Evolutionary conservation across 2,329 filamentous ascomycete species (phyloP).

Genomic region (Aspergillus terreus): DNA sequence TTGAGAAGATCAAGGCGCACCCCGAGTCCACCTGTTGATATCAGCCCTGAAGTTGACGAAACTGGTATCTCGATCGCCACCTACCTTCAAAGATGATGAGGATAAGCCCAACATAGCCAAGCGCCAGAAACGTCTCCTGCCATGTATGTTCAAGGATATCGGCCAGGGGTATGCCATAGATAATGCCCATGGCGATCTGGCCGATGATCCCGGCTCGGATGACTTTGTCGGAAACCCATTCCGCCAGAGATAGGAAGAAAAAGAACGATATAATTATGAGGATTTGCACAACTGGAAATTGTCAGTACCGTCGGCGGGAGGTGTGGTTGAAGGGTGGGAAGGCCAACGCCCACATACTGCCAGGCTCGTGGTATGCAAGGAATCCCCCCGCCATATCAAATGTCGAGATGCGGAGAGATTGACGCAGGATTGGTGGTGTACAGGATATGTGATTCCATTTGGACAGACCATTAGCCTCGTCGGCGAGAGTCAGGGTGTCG

Average conservation of each 20-base stretch:
- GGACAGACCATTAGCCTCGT: too few relatives aligned
- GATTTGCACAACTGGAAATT: conserved; percentile 34
- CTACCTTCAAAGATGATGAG: conserved; percentile 48
- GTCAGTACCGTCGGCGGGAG: background rate
- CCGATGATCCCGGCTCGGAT: conserved; percentile 47
- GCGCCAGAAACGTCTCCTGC: conserved; percentile 45
- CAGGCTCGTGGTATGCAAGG: conserved; percentile 39
- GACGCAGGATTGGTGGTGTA: too few relatives aligned
- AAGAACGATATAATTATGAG: conserved; percentile 46
- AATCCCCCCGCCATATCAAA: conserved; percentile 22
- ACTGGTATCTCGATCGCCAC: background rate
- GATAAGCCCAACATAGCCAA: conserved; percentile 49
- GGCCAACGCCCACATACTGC: conserved; percentile 23
- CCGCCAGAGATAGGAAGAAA: conserved; percentile 40
- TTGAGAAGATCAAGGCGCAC: conserved; percentile 29
- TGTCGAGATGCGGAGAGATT: too few relatives aligned
- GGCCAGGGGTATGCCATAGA: conserved; percentile 45
- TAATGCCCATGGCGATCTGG: conserved; percentile 46
- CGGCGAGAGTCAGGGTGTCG: too few relatives aligned
- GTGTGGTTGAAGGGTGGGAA: too few relatives aligned
- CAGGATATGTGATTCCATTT: too few relatives aligned
- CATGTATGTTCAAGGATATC: conserved; percentile 42
- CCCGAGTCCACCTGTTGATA: conserved; percentile 3
- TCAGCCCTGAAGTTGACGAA: conserved; percentile 1
- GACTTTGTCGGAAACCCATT: conserved; percentile 40